These are phyloP conservation scores for Trichoderma breve DNA, from an alignment of 2,329 filamentous ascomycete genomes.

Conservation along the genomic window DNA sequence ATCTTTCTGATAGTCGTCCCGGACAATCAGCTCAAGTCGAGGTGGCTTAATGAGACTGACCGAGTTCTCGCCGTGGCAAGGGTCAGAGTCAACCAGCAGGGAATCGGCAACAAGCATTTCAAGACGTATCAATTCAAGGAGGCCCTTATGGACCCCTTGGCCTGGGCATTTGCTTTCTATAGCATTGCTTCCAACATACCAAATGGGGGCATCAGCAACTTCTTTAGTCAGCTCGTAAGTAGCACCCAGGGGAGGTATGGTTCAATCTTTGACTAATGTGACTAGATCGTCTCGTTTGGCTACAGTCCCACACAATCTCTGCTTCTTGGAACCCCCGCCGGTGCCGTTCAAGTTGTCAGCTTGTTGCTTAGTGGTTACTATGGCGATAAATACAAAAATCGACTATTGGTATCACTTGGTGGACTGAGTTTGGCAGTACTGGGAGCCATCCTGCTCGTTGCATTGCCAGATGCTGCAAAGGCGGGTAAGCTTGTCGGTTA, in stretches of 20 bases:
- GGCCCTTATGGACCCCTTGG: background rate
- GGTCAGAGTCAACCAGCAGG: background rate
- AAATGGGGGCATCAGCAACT: background rate
- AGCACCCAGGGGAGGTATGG: background rate
- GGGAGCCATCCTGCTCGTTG: background rate
- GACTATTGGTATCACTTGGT: background rate
- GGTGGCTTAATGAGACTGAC: background rate
- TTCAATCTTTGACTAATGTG: background rate
- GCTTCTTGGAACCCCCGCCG: background rate
- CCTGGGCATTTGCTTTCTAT: background rate
- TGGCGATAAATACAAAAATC: background rate
- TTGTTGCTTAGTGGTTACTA: background rate
- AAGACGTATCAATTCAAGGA: background rate
- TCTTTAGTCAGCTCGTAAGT: background rate
- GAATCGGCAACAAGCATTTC: background rate
- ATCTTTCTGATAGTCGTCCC: background rate
- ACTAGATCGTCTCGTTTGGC: background rate
- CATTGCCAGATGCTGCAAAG: background rate
- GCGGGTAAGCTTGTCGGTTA: background rate
- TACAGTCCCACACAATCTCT: background rate
- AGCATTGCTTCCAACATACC: background rate
- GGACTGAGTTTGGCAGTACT: background rate
- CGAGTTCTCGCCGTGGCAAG: background rate
- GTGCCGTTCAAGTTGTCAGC: background rate
- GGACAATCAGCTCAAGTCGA: background rate